phyloP scores from a whole-genome alignment of 768 basidiomycete species.

The Pisolithus tinctorius region DNA sequence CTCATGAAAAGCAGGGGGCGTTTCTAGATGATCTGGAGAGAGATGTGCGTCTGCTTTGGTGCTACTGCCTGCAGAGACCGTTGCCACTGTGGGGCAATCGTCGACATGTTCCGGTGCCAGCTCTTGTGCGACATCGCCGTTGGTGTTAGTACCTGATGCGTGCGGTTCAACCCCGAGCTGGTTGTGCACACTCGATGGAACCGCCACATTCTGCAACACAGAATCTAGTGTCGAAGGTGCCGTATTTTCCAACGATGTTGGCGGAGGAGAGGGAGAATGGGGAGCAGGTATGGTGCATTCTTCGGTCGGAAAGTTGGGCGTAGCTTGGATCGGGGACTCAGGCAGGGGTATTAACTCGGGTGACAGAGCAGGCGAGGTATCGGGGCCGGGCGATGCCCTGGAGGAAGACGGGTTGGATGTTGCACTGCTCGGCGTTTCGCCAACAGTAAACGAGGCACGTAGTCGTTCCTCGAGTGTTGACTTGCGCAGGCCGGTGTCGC shows the following conservation, averaged over 20 bases:
- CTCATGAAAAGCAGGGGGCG: background rate
- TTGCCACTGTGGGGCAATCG: background rate
- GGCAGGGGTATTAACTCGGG: conserved; percentile 40
- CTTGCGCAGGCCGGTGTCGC: conserved; percentile 34
- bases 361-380: conserved; percentile 24
- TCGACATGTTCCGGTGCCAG: background rate
- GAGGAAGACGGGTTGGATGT: conserved; percentile 35
- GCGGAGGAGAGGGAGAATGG: background rate
- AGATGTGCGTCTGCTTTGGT: background rate
- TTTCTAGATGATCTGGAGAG: background rate
- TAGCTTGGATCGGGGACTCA: conserved; percentile 27
- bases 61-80: background rate
- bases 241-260: background rate
- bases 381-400: conserved; percentile 36
- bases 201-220: too few relatives aligned
- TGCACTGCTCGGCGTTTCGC: conserved; percentile 43
- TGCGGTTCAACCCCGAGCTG: too few relatives aligned
- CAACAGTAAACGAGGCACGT: conserved; percentile 54
- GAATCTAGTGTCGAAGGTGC: background rate
- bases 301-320: background rate
- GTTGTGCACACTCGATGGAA: too few relatives aligned
- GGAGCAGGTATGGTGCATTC: background rate
- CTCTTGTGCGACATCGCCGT: background rate
- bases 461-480: conserved; percentile 70
- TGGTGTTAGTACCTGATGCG: background rate